Conservation (phyloP, 768 basidiomycete species). For the Tephrocybe sp. region DNA sequence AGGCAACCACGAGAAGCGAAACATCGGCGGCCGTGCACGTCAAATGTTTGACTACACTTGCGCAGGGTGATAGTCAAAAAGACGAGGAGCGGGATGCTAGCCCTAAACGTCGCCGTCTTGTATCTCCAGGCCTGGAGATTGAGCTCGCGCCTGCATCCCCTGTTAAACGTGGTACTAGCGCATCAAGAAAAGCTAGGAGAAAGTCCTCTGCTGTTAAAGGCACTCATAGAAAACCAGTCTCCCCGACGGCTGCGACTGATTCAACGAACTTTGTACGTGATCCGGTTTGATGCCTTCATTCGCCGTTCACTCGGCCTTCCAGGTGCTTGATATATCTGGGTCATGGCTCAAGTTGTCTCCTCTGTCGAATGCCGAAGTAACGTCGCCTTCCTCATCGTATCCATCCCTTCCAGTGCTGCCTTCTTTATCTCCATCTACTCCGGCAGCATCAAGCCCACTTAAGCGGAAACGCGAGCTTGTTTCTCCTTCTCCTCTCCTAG, state of each 20-base stretch:
- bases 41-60: not conserved
- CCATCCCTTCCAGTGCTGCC: not conserved
- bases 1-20: not conserved
- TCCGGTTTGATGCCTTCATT: too few species aligned
- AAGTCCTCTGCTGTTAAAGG: not conserved
- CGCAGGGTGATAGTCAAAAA: not conserved
- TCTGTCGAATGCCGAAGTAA: not conserved
- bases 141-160: not conserved
- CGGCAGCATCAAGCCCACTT: not conserved
- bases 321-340: not conserved
- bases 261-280: not conserved
- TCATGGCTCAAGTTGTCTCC: slow-evolving; percentile 3
- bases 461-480: slow-evolving; percentile 1
- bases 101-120: not conserved
- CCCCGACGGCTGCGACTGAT: not conserved
- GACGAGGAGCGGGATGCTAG: not conserved
- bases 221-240: not conserved
- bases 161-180: not conserved
- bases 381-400: not conserved
- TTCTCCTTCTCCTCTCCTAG: not conserved
- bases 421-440: not conserved
- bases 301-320: not conserved
- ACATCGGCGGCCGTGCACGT: not conserved
- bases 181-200: not conserved
- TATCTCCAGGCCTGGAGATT: not conserved